Base-by-base conservation (phyloP, 306 rosid genomes). In the Cicer bijugum region DNA sequence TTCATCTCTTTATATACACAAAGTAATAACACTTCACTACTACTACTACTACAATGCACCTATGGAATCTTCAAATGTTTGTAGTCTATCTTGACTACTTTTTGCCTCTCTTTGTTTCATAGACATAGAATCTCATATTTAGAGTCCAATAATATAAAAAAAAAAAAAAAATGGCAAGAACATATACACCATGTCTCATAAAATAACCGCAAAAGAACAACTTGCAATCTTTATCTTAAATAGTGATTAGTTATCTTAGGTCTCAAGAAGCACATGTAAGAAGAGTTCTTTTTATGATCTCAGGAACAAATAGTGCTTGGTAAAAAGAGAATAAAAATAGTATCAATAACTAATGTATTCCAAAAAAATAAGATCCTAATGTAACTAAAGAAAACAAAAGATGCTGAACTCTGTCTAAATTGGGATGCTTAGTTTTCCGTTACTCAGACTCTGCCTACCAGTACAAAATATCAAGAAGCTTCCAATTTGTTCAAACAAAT, bases 281-380 rank as follows among this genome's bases (percentile, higher is more conserved):
- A 64, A 23, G 65, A 45, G 74, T 20, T 69, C 14, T 6, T 12
- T 45, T 42, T 58, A 51, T 80, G 73, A 65, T 10, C 42, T 55
- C 5, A 56, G 47, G 70, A 74, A 72, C 16, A 72, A 60, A 66
- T 43, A 77, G 52, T n/a, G 35, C 57, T 50, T 50, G 57, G 17
- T 5, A 72, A 72, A 59, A 82, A 33, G 56, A 66, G 72, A 67
- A 19, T 53, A 44, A 55, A 61, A 74, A 48, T 20, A 44, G 28
- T 62, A 72, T 23, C 15, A 17, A 8, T 47, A 23, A 74, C 42
- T 12, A 67, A 72, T 37, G 56, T 61, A 11, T 51, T 17, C 19
- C 43, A 5, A 58, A 7, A 47, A 68, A 67, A n/a, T 43, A 55
- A 37, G 20, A 45, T 38, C 3, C 17, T 23, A n/a, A 37, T 44